These are phyloP conservation scores for Candida andamanensis DNA, from an alignment of 805 yeast species.

Conservation along the genomic window DNA sequence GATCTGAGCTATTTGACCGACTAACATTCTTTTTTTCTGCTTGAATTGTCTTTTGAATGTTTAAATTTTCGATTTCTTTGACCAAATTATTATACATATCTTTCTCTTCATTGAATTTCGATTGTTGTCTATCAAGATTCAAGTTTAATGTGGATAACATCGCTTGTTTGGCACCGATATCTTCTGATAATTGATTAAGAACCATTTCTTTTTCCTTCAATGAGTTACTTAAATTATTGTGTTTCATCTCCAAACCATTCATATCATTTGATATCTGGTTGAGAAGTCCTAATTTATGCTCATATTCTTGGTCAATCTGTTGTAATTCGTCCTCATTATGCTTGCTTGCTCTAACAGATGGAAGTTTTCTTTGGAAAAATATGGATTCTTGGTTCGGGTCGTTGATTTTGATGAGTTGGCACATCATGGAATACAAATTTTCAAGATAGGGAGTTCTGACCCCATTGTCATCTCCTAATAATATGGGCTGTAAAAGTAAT, in stretches of 20 bases:
- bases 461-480: slow-evolving; percentile 83
- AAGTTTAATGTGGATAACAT: slow-evolving; percentile 14
- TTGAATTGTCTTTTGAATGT: slow-evolving; percentile 3
- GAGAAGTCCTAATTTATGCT: slow-evolving; percentile 16
- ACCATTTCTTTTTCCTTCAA: slow-evolving; percentile 17
- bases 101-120: slow-evolving; percentile 8
- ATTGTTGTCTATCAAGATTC: slow-evolving; percentile 14
- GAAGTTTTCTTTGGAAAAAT: slow-evolving; percentile 22
- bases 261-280: slow-evolving; percentile 18
- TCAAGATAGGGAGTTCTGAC: slow-evolving; percentile 89
- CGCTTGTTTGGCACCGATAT: slow-evolving; percentile 16
- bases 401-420: slow-evolving; percentile 54
- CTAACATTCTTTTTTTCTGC: neutral
- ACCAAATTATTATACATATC: slow-evolving; percentile 6
- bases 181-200: slow-evolving; percentile 19
- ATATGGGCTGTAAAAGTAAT: slow-evolving; percentile 76
- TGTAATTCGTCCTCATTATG: neutral
- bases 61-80: slow-evolving; percentile 7
- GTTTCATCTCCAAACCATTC: slow-evolving; percentile 11
- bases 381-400: slow-evolving; percentile 16
- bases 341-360: neutral
- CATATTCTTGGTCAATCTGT: slow-evolving; percentile 12
- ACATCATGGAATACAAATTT: slow-evolving; percentile 72
- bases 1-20: neutral
- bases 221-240: slow-evolving; percentile 11